phyloP scores from a whole-genome alignment of 2,329 filamentous ascomycete genomes.

The Trichoderma asperellum region DNA sequence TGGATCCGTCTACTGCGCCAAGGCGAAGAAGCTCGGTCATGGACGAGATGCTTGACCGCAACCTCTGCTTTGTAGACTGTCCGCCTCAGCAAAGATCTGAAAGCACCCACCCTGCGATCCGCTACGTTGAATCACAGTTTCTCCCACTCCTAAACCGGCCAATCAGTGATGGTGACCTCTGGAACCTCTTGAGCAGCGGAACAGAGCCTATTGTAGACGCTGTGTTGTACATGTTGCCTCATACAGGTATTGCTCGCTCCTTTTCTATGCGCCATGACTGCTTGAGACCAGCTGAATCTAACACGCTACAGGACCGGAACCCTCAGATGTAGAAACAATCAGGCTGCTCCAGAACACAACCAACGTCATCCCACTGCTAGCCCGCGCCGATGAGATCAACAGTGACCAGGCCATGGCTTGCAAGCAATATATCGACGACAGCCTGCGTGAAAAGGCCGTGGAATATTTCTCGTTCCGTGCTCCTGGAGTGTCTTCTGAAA shows the following conservation, averaged over 20 bases:
- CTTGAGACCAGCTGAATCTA: not conserved
- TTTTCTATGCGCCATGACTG: conserved; percentile 34
- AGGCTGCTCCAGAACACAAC: conserved; percentile 71
- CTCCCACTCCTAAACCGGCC: conserved; percentile 47
- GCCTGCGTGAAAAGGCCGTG: conserved; percentile 62
- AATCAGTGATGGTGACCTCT: conserved; percentile 73
- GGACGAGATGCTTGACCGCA: conserved; percentile 82
- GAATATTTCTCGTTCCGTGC: conserved; percentile 66
- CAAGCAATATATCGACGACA: conserved; percentile 62
- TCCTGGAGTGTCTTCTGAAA: conserved; percentile 41
- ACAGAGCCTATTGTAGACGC: conserved; percentile 84
- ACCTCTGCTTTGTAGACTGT: conserved; percentile 92
- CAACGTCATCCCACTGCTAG: conserved; percentile 83
- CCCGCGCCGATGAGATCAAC: conserved; percentile 73
- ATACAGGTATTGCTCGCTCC: conserved; percentile 55
- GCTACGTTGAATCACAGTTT: conserved; percentile 68
- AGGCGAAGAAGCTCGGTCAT: conserved; percentile 66
- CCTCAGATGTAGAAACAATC: conserved; percentile 70
- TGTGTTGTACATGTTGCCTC: conserved; percentile 78
- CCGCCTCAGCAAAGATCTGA: conserved; percentile 57
- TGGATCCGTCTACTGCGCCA: conserved; percentile 63
- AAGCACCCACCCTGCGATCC: conserved; percentile 58
- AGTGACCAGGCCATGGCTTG: conserved; percentile 58
- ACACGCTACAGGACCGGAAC: conserved; percentile 38
- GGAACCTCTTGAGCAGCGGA: conserved; percentile 76